phyloP scores from a whole-genome alignment of 1,139 yeast genomes.

The Taphrina confusa region DNA sequence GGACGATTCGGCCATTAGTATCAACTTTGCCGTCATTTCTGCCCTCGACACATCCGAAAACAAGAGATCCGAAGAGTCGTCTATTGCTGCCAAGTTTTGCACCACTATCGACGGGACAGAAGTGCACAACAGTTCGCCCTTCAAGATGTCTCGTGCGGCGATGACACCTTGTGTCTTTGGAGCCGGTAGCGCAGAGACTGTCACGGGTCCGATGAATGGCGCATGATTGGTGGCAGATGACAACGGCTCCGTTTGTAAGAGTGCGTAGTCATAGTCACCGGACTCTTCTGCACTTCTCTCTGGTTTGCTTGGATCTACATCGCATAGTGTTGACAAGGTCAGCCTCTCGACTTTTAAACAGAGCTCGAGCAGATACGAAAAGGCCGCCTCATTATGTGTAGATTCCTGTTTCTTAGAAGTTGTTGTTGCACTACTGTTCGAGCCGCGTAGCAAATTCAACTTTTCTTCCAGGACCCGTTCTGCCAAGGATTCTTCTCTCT shows the following conservation, averaged over 20 bases:
- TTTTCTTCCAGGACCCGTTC: slow-evolving; percentile 2
- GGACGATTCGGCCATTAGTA: background rate
- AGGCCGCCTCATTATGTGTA: background rate
- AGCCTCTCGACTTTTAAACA: slow-evolving; percentile 6
- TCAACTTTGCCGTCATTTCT: slow-evolving; percentile 20
- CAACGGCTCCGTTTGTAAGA: background rate
- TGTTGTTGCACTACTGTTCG: background rate
- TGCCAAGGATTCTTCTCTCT: background rate
- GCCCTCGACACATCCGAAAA: slow-evolving; percentile 20
- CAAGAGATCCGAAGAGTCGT: slow-evolving; percentile 2
- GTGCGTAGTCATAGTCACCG: slow-evolving; percentile 18
- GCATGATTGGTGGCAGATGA: background rate
- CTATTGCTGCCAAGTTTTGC: background rate
- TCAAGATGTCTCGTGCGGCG: slow-evolving; percentile 1
- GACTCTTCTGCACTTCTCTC: background rate
- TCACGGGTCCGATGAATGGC: slow-evolving; percentile 1
- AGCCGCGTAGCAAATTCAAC: background rate
- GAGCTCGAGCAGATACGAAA: slow-evolving; percentile 13
- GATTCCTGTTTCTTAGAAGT: background rate
- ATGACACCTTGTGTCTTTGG: slow-evolving; percentile 12
- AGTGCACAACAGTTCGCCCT: slow-evolving; percentile 18
- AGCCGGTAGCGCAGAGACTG: background rate
- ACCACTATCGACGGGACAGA: slow-evolving; percentile 16
- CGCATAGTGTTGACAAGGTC: too few species aligned
- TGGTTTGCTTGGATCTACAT: background rate